Base-by-base conservation (phyloP, 495 filamentous ascomycete genomes). In the Sabuloglossum arenarium region DNA sequence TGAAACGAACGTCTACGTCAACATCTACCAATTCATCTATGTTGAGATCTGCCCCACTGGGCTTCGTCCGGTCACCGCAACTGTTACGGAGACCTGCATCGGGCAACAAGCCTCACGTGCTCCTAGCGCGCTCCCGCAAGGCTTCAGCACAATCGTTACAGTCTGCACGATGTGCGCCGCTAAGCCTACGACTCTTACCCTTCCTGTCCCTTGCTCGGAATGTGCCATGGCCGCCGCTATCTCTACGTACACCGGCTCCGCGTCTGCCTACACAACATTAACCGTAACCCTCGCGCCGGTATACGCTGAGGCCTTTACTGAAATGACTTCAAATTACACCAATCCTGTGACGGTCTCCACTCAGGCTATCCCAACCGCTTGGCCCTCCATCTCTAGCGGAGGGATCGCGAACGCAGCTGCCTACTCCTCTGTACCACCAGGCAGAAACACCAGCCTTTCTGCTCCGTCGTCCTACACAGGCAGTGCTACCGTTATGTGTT, bases 1-100 rank as follows among this genome's bases (percentile, higher is more conserved):
- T 3, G 8, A 39, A 39, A 9, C 34, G 14, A 49, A 25, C 45
- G 23, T 31, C 51, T 32, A 81, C 54, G 34, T 28, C n/a, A 31
- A n/a, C 24, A 32, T 23, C 19, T 58, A 58, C 47, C 23, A 52
- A 19, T 50, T n/a, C 43, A 27, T 55, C 16, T 59, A 59, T 31
- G 16, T 43, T 2, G 31, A 28, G 14, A 11, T 59, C 55, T 59
- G 57, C 57, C 16, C 56, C 6, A 42, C 57, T 11, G 56, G 57
- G 3, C 27, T 59, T 23, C 42, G 54, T 3, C 21, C 53, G 27
- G n/a, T n/a, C n/a, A 59, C 53, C 21, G 24, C 4, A 31, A 57
- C 34, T 24, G 9, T 39, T 29, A 56, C 47, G 11, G 27, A 52
- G 14, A 57, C 56, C 14, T 58, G 16, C 28, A 49, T 16, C 32